phyloP scores from a whole-genome alignment of 1,284 basidiomycete genomes.

The Pseudozyma hubeiensis region DNA sequence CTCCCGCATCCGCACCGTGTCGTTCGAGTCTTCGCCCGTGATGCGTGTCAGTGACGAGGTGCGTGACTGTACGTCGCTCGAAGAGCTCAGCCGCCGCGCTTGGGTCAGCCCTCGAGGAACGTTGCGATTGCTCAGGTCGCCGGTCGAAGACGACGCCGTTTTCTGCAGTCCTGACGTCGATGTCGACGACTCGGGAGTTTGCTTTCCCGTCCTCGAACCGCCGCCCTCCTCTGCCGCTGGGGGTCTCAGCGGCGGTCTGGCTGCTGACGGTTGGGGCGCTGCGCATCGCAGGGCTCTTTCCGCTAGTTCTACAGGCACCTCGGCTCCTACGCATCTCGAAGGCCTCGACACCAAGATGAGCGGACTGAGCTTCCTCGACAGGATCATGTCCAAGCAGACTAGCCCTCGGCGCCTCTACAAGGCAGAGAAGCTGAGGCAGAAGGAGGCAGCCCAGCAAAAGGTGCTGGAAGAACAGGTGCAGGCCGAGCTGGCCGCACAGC shows the following conservation, averaged over 20 bases:
- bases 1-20: constrained; percentile 41
- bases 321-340: constrained; percentile 28
- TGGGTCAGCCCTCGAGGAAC: constrained; percentile 55
- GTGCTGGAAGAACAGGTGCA: constrained; percentile 25
- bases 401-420: constrained; percentile 61
- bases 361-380: constrained; percentile 62
- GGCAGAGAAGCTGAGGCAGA: constrained; percentile 57
- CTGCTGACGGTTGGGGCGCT: constrained; percentile 38
- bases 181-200: constrained; percentile 52
- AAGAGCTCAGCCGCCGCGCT: constrained; percentile 56
- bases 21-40: constrained; percentile 46
- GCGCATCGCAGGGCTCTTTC: constrained; percentile 29
- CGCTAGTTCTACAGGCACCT: constrained; percentile 31
- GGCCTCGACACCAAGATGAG: constrained; percentile 56
- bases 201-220: constrained; percentile 22
- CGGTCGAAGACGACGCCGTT: constrained; percentile 37
- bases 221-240: neutral
- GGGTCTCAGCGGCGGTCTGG: constrained; percentile 27
- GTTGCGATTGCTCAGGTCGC: constrained; percentile 48
- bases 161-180: constrained; percentile 35
- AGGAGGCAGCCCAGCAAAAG: constrained; percentile 26
- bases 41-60: constrained; percentile 38
- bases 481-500: constrained; percentile 29
- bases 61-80: constrained; percentile 37
- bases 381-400: constrained; percentile 62